Evolutionary conservation across 2,329 filamentous ascomycete genomes (phyloP).

Genomic region (Colletotrichum tabaci): DNA sequence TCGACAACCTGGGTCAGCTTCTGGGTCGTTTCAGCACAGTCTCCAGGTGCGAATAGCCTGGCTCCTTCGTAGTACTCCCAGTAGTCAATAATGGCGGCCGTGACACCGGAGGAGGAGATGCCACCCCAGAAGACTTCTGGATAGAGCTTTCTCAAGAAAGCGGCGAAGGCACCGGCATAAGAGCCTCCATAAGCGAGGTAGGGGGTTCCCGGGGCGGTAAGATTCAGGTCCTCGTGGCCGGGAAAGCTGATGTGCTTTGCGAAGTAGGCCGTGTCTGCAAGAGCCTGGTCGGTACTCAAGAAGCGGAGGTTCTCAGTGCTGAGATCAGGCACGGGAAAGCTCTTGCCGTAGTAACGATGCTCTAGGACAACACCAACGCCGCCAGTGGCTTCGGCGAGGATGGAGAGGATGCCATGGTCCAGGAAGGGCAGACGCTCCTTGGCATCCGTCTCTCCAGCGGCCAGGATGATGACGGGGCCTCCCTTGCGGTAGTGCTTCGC

Average conservation of each 20-base stretch:
- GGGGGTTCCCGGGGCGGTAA: conserved; percentile 76
- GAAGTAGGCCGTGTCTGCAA: conserved; percentile 88
- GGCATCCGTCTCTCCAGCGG: conserved; percentile 79
- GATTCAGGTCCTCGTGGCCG: conserved; percentile 76
- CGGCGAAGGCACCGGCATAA: conserved; percentile 85
- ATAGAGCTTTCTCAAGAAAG: conserved; percentile 82
- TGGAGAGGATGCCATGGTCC: conserved; percentile 82
- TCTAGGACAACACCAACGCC: conserved; percentile 87
- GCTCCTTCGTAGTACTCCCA: conserved; percentile 74
- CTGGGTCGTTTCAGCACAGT: conserved; percentile 77
- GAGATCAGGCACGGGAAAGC: conserved; percentile 78
- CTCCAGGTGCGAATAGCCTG: conserved; percentile 64
- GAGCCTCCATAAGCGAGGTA: conserved; percentile 89
- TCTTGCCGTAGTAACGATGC: conserved; percentile 89
- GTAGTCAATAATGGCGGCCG: conserved; percentile 83
- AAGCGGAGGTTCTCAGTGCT: conserved; percentile 81
- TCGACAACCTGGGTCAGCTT: conserved; percentile 68
- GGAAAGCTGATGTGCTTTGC: conserved; percentile 79
- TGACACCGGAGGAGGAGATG: conserved; percentile 86
- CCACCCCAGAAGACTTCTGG: conserved; percentile 84
- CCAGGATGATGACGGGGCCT: conserved; percentile 85
- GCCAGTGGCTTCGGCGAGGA: conserved; percentile 78
- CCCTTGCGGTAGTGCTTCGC: conserved; percentile 81
- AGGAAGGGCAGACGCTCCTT: conserved; percentile 77
- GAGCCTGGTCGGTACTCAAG: conserved; percentile 84